A percentile compares a stretch with the other conserved stretches of the same genome.
phyloP scores from a whole-genome alignment of 306 rosid species.

The Cucurbita argyrosperma region DNA sequence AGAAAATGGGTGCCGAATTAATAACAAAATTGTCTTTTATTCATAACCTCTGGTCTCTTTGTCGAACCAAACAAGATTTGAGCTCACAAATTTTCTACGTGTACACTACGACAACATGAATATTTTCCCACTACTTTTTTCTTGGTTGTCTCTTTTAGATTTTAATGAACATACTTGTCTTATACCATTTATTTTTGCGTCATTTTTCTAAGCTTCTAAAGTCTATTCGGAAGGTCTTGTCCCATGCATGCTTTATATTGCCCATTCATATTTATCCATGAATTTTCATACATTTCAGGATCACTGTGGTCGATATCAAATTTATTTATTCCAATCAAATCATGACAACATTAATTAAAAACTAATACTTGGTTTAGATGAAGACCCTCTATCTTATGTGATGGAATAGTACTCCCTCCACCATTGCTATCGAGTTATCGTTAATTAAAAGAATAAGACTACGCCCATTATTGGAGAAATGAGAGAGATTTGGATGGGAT shows the following conservation, averaged over 20 bases:
- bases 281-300: no score
- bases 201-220: background rate
- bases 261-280: background rate
- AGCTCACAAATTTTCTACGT: background rate
- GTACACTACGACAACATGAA: background rate
- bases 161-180: background rate
- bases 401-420: no score
- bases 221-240: background rate
- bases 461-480: no score
- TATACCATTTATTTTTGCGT: background rate
- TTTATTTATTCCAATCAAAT: no score
- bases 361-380: no score
- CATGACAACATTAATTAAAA: no score
- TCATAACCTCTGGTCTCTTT: background rate
- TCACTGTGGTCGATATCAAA: no score
- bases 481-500: background rate
- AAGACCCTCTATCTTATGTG: no score
- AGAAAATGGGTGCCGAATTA: background rate
- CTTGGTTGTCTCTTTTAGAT: background rate
- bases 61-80: background rate
- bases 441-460: no score
- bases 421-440: no score
- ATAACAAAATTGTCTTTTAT: background rate
- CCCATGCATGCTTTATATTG: background rate
- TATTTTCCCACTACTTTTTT: background rate